These are phyloP conservation scores for Nigrospora sphaerica DNA, from an alignment of 2,329 filamentous ascomycete genomes.

Conservation along the genomic window DNA sequence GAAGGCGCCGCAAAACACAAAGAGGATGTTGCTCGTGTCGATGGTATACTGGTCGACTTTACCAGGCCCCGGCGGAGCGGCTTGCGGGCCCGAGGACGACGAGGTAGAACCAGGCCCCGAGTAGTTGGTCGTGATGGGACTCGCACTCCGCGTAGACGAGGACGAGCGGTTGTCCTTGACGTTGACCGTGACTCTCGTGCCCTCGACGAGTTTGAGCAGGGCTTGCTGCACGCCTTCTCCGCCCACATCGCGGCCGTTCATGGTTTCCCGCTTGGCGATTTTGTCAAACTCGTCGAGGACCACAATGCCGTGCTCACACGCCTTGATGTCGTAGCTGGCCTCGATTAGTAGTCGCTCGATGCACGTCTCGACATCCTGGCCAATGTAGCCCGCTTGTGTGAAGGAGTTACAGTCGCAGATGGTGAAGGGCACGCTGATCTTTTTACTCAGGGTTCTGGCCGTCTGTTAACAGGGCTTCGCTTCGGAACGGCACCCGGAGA, in stretches of 20 bases:
- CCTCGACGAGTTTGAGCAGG: constrained; percentile 90
- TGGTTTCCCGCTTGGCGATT: constrained; percentile 80
- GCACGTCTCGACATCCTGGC: constrained; percentile 94
- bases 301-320: constrained; percentile 86
- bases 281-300: constrained; percentile 98
- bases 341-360: constrained; percentile 86
- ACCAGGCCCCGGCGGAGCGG: constrained; percentile 33
- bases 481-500: too few species aligned
- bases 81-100: constrained; percentile 31
- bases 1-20: constrained; percentile 94
- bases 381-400: constrained; percentile 95
- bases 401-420: constrained; percentile 95
- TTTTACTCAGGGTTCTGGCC: constrained; percentile 76
- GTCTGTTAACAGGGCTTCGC: neutral
- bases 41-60: constrained; percentile 64
- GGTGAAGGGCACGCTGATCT: constrained; percentile 90
- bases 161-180: constrained; percentile 67
- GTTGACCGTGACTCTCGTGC: constrained; percentile 86
- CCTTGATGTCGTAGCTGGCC: constrained; percentile 78
- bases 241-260: constrained; percentile 86
- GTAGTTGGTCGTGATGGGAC: constrained; percentile 47
- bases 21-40: constrained; percentile 92
- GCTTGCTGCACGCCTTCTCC: constrained; percentile 97
- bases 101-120: constrained; percentile 36
- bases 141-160: constrained; percentile 36